Base-by-base conservation (phyloP, 176 grass and related monocot species). In the Microstegium vimineum region DNA sequence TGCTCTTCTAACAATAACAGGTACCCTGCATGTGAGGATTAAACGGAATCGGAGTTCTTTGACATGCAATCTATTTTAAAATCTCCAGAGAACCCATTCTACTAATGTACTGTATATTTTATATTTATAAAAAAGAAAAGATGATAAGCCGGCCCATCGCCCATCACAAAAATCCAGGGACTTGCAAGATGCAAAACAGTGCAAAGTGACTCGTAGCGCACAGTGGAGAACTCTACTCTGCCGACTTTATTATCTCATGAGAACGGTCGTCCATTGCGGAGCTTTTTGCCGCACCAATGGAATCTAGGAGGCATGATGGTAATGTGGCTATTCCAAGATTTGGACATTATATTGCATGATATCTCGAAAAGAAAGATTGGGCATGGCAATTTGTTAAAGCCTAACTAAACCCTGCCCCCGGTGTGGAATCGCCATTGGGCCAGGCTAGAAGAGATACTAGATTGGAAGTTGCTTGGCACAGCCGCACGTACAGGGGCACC, bases 361-460 rank as follows among this genome's bases (percentile, higher is more conserved):
- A 77, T 52, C n/a, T 3, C 17, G 32, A 52, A 77, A 62, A 47
- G 40, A 82, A 43, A 38, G 7, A 35, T 71, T n/a, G 47, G 62
- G 41, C 66, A 1, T 32, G 28, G 22, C 59, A 61, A 62, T 67
- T 28, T 40, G 32, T 15, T 45, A 71, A 27, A 16, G n/a, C 38
- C 41, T 17, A 62, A 64, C 18, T 56, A 8, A 69, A 30, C 71
- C 28, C 38, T 45, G 23, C 71, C 25, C 25, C 72, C 40, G n/a
- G 64, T 87, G 86, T 83, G 73, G 32, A 41, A 62, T 54, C 20
- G 25, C 61, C 15, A 83, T 83, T 87, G 80, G 80, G 31, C 66
- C 51, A 71, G 65, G 18, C 13, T 8, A 14, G 2, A 1, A 35
- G 85, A 43, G 73, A 23, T 64, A 30, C 46, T n/a, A n/a, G n/a